Percentiles rank a stretch among this genome's conserved stretches.
Evolutionary conservation across 176 grass and related monocot genomes (phyloP).

Genomic region (Saccharum officinarum): DNA sequence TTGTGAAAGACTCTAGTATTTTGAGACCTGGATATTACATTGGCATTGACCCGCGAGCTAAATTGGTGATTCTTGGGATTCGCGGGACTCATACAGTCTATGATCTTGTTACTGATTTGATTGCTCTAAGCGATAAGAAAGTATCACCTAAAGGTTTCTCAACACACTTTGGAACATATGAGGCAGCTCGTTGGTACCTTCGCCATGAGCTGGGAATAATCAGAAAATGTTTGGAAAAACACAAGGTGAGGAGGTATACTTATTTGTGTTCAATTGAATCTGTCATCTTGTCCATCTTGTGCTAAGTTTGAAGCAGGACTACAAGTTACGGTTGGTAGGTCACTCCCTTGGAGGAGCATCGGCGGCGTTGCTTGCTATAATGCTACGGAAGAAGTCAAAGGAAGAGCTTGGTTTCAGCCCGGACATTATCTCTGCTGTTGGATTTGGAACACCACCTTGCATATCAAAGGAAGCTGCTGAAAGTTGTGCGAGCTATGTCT

Average conservation of each 20-base stretch:
- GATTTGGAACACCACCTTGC: conserved; percentile 90
- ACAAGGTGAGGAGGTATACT: conserved; percentile 53
- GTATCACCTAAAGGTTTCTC: conserved; percentile 85
- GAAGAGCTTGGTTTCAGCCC: conserved; percentile 93
- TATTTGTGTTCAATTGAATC: not conserved
- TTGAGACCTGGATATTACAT: conserved; percentile 91
- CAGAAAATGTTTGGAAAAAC: conserved; percentile 73
- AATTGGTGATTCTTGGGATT: conserved; percentile 85
- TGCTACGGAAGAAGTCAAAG: conserved; percentile 77
- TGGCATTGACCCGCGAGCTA: conserved; percentile 62
- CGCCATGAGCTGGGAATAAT: conserved; percentile 72
- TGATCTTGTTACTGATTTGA: conserved; percentile 88
- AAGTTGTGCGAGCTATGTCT: conserved; percentile 76
- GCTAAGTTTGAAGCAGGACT: conserved; percentile 52
- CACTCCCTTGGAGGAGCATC: conserved; percentile 94
- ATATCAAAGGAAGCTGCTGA: conserved; percentile 82
- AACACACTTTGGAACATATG: conserved; percentile 87
- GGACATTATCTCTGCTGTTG: conserved; percentile 86
- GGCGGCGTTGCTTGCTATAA: conserved; percentile 84
- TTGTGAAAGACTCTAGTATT: conserved; percentile 84
- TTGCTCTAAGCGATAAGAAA: conserved; percentile 67
- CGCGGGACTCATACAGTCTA: conserved; percentile 93
- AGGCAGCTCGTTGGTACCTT: conserved; percentile 92
- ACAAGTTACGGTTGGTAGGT: conserved; percentile 77
- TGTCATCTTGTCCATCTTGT: not conserved